phyloP scores from a whole-genome alignment of 768 basidiomycete species.

The Lanmaoa pseudosensibilis region DNA sequence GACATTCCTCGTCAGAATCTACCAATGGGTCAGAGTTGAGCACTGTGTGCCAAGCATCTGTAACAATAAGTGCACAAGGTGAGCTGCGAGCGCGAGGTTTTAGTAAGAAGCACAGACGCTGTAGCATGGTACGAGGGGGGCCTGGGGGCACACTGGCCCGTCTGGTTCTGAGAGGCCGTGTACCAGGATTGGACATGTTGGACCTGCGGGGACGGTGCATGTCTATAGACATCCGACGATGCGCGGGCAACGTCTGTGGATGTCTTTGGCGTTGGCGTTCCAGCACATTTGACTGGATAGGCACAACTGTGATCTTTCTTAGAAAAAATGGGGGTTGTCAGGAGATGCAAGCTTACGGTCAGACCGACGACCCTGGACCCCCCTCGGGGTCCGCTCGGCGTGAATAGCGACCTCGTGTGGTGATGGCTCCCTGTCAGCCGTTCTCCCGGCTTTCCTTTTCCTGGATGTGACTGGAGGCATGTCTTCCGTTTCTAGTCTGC shows the following conservation, averaged over 20 bases:
- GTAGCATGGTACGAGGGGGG: constrained; percentile 55
- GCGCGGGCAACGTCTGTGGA: constrained; percentile 19
- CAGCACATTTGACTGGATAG: constrained; percentile 19
- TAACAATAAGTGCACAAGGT: constrained; percentile 3
- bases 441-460: constrained; percentile 30
- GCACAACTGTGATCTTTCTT: constrained; percentile 18
- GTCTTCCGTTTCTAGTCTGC: constrained; percentile 20
- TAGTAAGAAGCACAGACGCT: constrained; percentile 49
- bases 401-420: constrained; percentile 13
- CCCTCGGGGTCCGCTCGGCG: constrained; percentile 17
- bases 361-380: constrained; percentile 28
- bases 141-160: constrained; percentile 26
- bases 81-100: constrained; percentile 1
- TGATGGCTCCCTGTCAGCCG: constrained; percentile 11
- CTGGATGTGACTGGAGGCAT: constrained; percentile 15
- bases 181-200: constrained; percentile 19
- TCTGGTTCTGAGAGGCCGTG: constrained; percentile 27
- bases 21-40: constrained; percentile 67
- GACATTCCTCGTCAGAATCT: constrained; percentile 73
- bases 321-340: constrained; percentile 1
- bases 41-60: constrained; percentile 75
- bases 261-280: constrained; percentile 31
- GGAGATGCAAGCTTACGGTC: constrained; percentile 23
- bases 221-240: constrained; percentile 30
- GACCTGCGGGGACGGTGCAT: constrained; percentile 26